Conservation (phyloP, 257 asterid species). For the Solanum dulcamara region DNA sequence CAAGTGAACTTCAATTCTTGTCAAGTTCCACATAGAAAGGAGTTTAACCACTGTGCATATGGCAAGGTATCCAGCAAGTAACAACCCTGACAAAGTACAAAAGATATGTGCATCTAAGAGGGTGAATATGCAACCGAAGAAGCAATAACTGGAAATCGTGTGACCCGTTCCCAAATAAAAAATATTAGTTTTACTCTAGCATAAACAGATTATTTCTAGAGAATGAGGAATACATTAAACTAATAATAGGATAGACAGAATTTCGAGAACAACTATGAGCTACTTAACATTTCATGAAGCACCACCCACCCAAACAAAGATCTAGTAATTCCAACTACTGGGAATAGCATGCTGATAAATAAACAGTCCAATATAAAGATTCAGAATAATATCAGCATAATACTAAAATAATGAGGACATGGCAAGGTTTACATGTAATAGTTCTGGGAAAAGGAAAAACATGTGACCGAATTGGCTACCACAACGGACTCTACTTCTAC, state of each 20-base stretch:
- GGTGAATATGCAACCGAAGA: neutral
- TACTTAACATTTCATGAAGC: neutral
- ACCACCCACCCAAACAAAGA: neutral
- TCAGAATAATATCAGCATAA: neutral
- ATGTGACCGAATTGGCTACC: neutral
- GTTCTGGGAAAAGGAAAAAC: neutral
- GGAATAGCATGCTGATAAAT: neutral
- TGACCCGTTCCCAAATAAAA: neutral
- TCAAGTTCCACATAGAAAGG: constrained; percentile 97
- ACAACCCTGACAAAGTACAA: constrained; percentile 44
- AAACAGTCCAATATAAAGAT: neutral
- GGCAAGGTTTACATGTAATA: neutral
- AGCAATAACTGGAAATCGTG: neutral
- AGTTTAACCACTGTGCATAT: constrained; percentile 68
- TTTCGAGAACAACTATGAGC: neutral
- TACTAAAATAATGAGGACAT: neutral
- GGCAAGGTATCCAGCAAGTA: constrained; percentile 40
- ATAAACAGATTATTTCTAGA: neutral
- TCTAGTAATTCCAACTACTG: neutral
- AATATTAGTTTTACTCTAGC: neutral
- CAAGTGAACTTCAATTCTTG: constrained; percentile 88
- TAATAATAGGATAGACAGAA: neutral
- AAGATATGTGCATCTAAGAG: constrained; percentile 2
- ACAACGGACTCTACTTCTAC: neutral
- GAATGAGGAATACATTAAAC: neutral